These are phyloP conservation scores for Auricularia cornea DNA, from an alignment of 768 basidiomycete species.

Conservation along the genomic window DNA sequence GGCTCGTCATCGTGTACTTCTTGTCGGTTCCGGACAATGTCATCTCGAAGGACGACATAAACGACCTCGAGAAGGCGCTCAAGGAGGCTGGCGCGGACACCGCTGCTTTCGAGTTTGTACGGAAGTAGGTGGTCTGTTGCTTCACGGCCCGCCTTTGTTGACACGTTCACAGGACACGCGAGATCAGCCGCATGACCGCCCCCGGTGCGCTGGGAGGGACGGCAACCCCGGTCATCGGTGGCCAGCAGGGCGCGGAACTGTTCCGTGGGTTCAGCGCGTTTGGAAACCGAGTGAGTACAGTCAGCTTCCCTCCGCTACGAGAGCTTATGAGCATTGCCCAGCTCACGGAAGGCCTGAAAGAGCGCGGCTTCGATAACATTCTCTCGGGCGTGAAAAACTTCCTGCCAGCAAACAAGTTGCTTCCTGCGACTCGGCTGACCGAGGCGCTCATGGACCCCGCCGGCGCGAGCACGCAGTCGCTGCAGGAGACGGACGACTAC, in stretches of 20 bases:
- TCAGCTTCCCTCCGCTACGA: too few species aligned
- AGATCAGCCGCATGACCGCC: conserved; percentile 87
- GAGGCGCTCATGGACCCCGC: conserved; percentile 98
- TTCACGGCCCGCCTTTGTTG: too few species aligned
- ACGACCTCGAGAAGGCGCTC: conserved; percentile 81
- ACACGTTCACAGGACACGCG: conserved; percentile 48
- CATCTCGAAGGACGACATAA: conserved; percentile 79
- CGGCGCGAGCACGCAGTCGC: conserved; percentile 83
- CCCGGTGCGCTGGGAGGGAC: conserved; percentile 45
- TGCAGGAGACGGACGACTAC: conserved; percentile 95
- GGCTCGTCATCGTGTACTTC: conserved; percentile 92
- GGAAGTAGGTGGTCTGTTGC: conserved; percentile 44
- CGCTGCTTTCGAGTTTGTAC: conserved; percentile 85
- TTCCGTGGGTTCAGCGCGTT: conserved; percentile 91
- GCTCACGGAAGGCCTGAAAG: conserved; percentile 89
- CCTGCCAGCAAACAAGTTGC: conserved; percentile 87
- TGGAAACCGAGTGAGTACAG: conserved; percentile 86
- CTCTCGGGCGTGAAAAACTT: conserved; percentile 98
- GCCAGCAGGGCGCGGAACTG: conserved; percentile 73
- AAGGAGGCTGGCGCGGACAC: conserved; percentile 73
- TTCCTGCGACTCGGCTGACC: conserved; percentile 84
- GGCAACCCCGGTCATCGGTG: conserved; percentile 58
- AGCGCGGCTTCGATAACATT: conserved; percentile 92
- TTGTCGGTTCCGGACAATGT: conserved; percentile 76
- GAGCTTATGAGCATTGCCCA: too few species aligned